Base-by-base conservation (phyloP, 139 green algal genomes). In the Chlorella sp. region DNA sequence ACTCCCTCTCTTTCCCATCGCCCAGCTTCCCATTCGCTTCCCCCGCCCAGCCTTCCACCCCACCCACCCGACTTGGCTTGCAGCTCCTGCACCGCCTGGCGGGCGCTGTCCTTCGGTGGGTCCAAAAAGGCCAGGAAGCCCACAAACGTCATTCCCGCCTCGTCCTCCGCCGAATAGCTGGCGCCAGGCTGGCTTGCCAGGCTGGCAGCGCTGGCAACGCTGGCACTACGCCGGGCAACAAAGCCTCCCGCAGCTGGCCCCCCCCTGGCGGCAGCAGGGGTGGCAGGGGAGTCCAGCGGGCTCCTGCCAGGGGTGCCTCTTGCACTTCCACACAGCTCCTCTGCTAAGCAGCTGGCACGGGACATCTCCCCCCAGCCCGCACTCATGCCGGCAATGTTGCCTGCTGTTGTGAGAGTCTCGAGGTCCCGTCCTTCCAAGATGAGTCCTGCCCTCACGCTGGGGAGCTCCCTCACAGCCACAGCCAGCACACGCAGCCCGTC, bases 61-160 rank as follows among this genome's bases (percentile, higher is more conserved):
- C 61, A 9, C 82, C n/a, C 83, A 79, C 64, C 85, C 24, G 68
- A 66, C 30, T 76, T 80, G 71, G 80, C 86, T 3, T 88, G 42
- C 42, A 91, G 77, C 53, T 91, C 77, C 24, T 57, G 24, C 28
- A 93, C 80, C 26, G 89, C 80, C 42, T 77, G 69, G 39, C 39
- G 21, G 37, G 91, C 87, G 1, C 73, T 75, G 9, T 73, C 66
- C 26, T 91, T 92, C 0, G 89, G 86, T 0, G 91, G 91, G 81
- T 94, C 91, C 76, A 94, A 64, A 68, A 94, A 94, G 9, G 80
- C 90, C 3, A 94, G 71, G 78, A 92, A 92, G n/a, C 91, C 91
- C 3, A 82, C 69, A 80, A 94, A 89, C 0, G 42, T 75, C 42
- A 89, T 81, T 28, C 83, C 84, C 15, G 60, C 60, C 82, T 94